Evolutionary conservation across 345 rosid genomes (phyloP).

Genomic region (Nephelium lappaceum): DNA sequence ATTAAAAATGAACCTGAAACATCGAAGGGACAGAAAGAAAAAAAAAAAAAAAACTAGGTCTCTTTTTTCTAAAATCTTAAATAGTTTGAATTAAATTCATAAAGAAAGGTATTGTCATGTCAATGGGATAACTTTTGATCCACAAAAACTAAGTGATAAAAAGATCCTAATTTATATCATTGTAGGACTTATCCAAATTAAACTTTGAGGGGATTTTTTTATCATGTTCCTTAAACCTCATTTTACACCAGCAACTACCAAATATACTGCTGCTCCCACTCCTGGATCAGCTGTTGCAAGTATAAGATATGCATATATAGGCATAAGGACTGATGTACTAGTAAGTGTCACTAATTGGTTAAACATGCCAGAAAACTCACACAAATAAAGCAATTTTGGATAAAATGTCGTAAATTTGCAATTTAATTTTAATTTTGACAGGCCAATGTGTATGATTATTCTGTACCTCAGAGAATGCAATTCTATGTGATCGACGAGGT

Average conservation of each 20-base stretch:
- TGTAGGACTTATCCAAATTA: not conserved
- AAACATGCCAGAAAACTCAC: not conserved
- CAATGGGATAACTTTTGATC: not conserved
- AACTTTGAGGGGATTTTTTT: not conserved
- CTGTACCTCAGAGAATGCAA: constrained; percentile 42
- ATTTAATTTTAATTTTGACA: not conserved
- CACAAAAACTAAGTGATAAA: not conserved
- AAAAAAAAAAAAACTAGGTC: constrained; percentile 4
- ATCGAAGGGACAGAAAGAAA: not conserved
- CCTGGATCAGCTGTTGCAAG: not conserved
- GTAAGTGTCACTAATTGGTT: not conserved
- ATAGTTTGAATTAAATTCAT: not conserved
- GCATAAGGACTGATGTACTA: not conserved
- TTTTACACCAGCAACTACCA: not conserved
- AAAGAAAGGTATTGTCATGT: not conserved
- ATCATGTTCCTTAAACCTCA: not conserved
- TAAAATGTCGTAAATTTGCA: not conserved
- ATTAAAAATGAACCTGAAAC: not conserved
- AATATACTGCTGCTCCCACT: not conserved
- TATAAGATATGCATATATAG: not conserved
- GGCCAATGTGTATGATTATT: not conserved
- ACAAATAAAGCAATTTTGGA: not conserved
- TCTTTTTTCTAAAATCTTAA: not conserved
- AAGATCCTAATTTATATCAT: constrained; percentile 9
- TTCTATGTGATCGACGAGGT: constrained; percentile 42